phyloP scores from a whole-genome alignment of 208 protist species.

The Angomonas ambiguus region DNA sequence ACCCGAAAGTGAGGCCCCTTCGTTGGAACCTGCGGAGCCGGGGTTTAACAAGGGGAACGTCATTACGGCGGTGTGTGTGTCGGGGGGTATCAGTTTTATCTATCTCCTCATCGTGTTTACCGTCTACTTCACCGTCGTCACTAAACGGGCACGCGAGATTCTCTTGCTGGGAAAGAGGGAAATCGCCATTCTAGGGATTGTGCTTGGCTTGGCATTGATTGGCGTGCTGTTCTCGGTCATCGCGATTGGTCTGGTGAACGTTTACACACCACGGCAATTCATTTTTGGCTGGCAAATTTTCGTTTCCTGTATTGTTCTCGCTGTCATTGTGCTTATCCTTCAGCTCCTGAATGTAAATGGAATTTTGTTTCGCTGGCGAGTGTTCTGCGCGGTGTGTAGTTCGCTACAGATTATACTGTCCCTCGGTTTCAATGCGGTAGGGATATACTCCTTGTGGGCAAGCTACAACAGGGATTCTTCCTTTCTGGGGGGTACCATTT shows the following conservation, averaged over 20 bases:
- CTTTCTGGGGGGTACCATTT: slow-evolving; percentile 15
- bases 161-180: slow-evolving; percentile 29
- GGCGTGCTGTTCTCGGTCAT: slow-evolving; percentile 15
- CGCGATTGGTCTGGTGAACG: slow-evolving; percentile 19
- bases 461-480: slow-evolving; percentile 17
- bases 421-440: slow-evolving; percentile 27
- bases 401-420: slow-evolving; percentile 22
- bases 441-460: slow-evolving; percentile 22
- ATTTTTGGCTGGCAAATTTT: slow-evolving; percentile 25
- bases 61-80: slow-evolving; percentile 24
- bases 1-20: neutral
- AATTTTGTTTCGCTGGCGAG: slow-evolving; percentile 33
- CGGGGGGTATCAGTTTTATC: slow-evolving; percentile 15
- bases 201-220: slow-evolving; percentile 18
- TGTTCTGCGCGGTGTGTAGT: slow-evolving; percentile 24
- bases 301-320: slow-evolving; percentile 24
- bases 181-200: slow-evolving; percentile 14
- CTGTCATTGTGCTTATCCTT: slow-evolving; percentile 19
- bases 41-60: slow-evolving; percentile 12
- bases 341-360: slow-evolving; percentile 24
- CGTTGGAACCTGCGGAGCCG: neutral
- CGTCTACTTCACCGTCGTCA: slow-evolving; percentile 25
- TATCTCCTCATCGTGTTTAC: slow-evolving; percentile 16
- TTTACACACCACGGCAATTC: slow-evolving; percentile 20
- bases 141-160: slow-evolving; percentile 35